Evolutionary conservation across 176 grass and related monocot genomes (phyloP), one percentile per base, ranked within the genome.

Genomic region (Microstegium vimineum): DNA sequence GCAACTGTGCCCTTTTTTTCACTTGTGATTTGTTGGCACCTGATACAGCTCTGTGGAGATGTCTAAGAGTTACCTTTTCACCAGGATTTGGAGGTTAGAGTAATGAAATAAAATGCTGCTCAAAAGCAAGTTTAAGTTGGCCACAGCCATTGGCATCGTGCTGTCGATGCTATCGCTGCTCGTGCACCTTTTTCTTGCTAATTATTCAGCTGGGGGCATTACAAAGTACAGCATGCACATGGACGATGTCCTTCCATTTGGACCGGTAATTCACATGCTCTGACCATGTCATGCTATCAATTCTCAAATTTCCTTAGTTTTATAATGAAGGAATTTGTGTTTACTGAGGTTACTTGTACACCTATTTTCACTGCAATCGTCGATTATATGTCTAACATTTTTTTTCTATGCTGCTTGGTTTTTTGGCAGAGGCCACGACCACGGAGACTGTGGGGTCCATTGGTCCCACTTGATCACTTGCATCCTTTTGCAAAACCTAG

Each of bases 121-220:
- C 69, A 95, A 91, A 80, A 94, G 89, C 85, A 99, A 95, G 79
- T 88, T 99, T 84, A 99, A 96, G 91, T 75, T 95, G 89, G 90
- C 88, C 81, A 94, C 87, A n/a, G 84, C 79, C 18, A 60, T 96
- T n/a, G 93, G 93, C 71, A 94, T 99, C 25, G 43, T 86, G 28
- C 71, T 99, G 47, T 99, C 93, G 1, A 77, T 94, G 75, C 72
- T 99, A 14, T 99, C 93, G 3, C 88, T 99, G 82, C 75, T 94
- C 4, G 93, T 95, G 68, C 97, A 99, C 74, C 89, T 99, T 83
- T 82, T 99, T 36, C 87, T 95, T 36, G 97, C 97, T 22, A 95
- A 99, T 66, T 95, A 91, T 87, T 95, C 93, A 43, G 73, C 89
- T 31, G 89, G 90, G 56, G 89, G 88, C 30, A 85, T 89, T 66